Evolutionary conservation across 768 basidiomycete genomes (phyloP), one percentile per base, ranked within the genome.

Genomic region (Phanerodontia chrysosporium): DNA sequence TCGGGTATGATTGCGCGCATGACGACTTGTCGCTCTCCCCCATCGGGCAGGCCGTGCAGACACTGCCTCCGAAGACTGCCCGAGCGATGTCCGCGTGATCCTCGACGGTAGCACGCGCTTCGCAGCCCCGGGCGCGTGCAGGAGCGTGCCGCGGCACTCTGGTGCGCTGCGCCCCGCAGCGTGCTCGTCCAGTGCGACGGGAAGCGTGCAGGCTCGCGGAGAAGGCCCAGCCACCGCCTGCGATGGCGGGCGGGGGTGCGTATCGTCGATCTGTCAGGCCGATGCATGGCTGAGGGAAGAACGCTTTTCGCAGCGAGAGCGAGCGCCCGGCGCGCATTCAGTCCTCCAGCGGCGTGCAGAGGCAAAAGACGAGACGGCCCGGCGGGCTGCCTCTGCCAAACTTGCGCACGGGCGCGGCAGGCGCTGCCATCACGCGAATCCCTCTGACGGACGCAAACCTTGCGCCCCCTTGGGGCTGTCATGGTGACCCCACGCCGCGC

Each of bases 21-120:
- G 30, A 12, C 28, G 24, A 13, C 28, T 58, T 48, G 48, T 29
- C 28, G 29, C 22, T 25, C 21, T 30, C 49, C 39, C 39, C 39
- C 18, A 4, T 42, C 39, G 16, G 39, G 18, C 10, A 18, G 39
- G 8, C 10, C 39, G 39, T 14, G 32, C 39, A 18, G 10, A 32
- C 21, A 21, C 24, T 52, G 24, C 16, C 48, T 45, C 58, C 58
- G 58, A 59, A 54, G 27, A 53, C 51, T 24, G 16, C 14, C 58
- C 58, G 58, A 54, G 51, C 45, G 58, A 59, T 59, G 58, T 45
- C 58, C 58, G 58, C 32, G 48, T 46, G 30, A 51, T 51, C 18
- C 49, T 51, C 48, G 10, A 10, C n/a, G n/a, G n/a, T n/a, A n/a
- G n/a, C n/a, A n/a, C n/a, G n/a, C n/a, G n/a, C n/a, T n/a, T n/a